Base-by-base conservation (phyloP, 2,329 filamentous ascomycete species). In the Ceratocystis variospora region DNA sequence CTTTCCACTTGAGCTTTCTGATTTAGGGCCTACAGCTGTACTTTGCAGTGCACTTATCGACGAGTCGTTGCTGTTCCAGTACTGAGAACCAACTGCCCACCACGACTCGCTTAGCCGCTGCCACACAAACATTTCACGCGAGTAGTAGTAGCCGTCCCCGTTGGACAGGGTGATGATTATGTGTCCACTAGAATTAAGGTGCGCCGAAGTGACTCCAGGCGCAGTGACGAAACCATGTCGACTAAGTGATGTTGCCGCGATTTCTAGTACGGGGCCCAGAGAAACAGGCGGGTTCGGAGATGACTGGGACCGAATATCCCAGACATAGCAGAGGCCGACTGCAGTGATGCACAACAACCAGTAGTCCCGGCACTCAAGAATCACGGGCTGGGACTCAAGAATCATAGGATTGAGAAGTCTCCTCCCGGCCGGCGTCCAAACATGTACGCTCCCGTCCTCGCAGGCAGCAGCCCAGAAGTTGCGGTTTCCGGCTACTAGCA, bases 11-110 rank as follows among this genome's bases (percentile, higher is more conserved):
- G 37, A 7, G 78, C 76, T 10, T 59, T 28, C 5, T 5, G 64
- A 65, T 50, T 79, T 79, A 1, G 84, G 79, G 0, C 87, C 85
- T 6, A 87, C 81, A 8, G 85, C 85, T 0, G 85, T 87, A 1
- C 89, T 85, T 70, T 90, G 86, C 46, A 96, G 76, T 63, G 91
- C 89, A 61, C 88, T 87, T 64, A 96, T 85, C 0, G 91, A 91
- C 1, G 90, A 91, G 72, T 96, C 94, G 64, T 91, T 96, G 0
- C 91, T 95, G 75, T 99, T 97, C 95, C 94, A 99, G 75, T 99
- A 99, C 74, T 99, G 94, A 71, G 90, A 96, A 19, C 92, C 92
- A 0, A 97, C 91, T 0, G 93, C 93, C 91, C 94, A 99, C 94
- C 94, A 99, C 1, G 90, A 83, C 74, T 99, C 95, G 1, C 91